Conservation (phyloP, 805 yeast species). For the Candida methanosorbosa region DNA sequence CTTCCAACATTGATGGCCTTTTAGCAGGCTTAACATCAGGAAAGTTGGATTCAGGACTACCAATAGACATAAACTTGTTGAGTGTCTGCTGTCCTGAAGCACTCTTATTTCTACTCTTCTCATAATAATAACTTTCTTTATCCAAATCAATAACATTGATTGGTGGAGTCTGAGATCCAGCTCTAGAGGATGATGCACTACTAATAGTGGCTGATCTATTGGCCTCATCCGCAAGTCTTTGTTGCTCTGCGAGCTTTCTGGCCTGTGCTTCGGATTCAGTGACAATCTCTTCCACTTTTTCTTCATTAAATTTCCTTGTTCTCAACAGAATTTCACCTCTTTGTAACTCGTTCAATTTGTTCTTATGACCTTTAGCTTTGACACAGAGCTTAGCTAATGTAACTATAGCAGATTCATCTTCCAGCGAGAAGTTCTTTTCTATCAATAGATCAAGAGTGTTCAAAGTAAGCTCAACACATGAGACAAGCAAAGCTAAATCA, state of each 20-base stretch:
- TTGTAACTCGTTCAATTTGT: conserved; percentile 62
- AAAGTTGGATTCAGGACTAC: neutral
- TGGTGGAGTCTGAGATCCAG: neutral
- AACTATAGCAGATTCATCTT: conserved; percentile 44
- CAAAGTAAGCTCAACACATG: conserved; percentile 66
- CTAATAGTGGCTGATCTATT: neutral
- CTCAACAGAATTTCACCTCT: conserved; percentile 51
- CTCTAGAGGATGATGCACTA: neutral
- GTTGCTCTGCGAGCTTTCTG: neutral
- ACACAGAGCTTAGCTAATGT: conserved; percentile 53
- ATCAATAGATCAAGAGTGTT: conserved; percentile 57
- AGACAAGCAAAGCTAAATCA: conserved; percentile 61
- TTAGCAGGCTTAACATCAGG: conserved; percentile 6
- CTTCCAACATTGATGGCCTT: conserved; percentile 17
- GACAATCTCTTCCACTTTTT: conserved; percentile 44
- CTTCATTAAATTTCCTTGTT: conserved; percentile 47
- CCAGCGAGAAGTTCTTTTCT: conserved; percentile 39
- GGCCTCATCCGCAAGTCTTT: too few species aligned
- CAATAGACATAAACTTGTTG: conserved; percentile 4
- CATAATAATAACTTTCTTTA: too few species aligned
- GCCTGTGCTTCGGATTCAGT: conserved; percentile 29
- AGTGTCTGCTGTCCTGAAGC: conserved; percentile 3
- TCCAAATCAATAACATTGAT: conserved; percentile 4
- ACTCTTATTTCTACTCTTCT: too few species aligned
- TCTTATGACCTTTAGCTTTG: conserved; percentile 58